These are phyloP conservation scores for Pharnaceum exiguum DNA, from an alignment of 148 eudicot genomes.

Conservation along the genomic window DNA sequence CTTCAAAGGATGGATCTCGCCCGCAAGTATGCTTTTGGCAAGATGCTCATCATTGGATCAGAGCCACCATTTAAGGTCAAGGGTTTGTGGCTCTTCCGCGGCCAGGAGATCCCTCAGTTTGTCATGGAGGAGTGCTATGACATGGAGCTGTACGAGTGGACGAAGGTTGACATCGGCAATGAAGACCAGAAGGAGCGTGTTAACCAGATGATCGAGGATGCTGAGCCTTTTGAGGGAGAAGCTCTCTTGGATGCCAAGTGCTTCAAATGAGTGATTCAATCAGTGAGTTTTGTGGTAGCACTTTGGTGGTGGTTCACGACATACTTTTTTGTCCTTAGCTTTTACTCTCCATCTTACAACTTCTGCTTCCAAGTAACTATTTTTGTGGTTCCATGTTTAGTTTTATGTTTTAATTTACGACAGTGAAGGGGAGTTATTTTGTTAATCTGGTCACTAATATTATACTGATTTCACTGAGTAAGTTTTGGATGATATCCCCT, in stretches of 20 bases:
- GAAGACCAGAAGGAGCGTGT: constrained; percentile 43
- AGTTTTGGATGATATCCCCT: too few relatives aligned
- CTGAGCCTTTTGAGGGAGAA: constrained; percentile 43
- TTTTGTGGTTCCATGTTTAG: too few relatives aligned
- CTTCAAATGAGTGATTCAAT: constrained; percentile 25
- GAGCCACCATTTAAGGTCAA: constrained; percentile 38
- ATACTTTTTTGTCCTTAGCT: too few relatives aligned
- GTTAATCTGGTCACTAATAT: too few relatives aligned
- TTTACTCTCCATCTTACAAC: too few relatives aligned
- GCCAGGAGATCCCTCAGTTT: constrained; percentile 37
- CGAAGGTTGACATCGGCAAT: constrained; percentile 33
- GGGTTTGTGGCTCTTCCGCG: constrained; percentile 50
- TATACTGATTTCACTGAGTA: too few relatives aligned
- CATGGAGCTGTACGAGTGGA: constrained; percentile 47
- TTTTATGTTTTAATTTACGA: too few relatives aligned
- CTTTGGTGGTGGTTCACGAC: too few relatives aligned
- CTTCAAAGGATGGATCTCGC: constrained; percentile 44
- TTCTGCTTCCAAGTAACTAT: too few relatives aligned
- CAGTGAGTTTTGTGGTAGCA: too few relatives aligned
- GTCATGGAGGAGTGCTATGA: constrained; percentile 44
- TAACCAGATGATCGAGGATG: constrained; percentile 45
- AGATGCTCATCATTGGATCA: constrained; percentile 38
- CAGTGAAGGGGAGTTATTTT: too few relatives aligned
- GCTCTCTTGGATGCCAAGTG: constrained; percentile 39
- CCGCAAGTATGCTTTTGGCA: constrained; percentile 43